Percentiles rank a stretch among this genome's conserved stretches.
These are phyloP conservation scores for Hortaea sp. DNA, from an alignment of 2,329 filamentous ascomycete species.

Conservation along the genomic window DNA sequence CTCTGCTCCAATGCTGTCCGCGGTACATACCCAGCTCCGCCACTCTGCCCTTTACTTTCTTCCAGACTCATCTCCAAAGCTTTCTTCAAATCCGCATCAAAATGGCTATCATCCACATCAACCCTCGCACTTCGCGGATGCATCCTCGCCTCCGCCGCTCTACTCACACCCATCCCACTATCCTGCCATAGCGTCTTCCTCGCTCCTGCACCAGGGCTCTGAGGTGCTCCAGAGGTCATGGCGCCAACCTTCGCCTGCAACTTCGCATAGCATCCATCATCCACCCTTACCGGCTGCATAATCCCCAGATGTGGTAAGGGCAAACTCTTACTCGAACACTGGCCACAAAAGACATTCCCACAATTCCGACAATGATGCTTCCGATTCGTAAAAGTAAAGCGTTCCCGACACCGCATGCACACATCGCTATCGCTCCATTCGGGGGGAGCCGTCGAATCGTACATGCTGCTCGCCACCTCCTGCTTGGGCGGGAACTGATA, in stretches of 20 bases:
- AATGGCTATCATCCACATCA: slow-evolving; percentile 52
- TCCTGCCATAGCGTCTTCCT: slow-evolving; percentile 52
- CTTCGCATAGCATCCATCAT: slow-evolving; percentile 90
- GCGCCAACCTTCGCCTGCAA: slow-evolving; percentile 60
- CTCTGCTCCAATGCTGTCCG: slow-evolving; percentile 31
- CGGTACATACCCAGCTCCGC: slow-evolving; percentile 60
- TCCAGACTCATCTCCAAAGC: slow-evolving; percentile 96
- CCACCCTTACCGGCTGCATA: slow-evolving; percentile 79
- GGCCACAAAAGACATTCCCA: slow-evolving; percentile 91
- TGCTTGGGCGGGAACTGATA: slow-evolving; percentile 81
- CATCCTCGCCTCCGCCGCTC: slow-evolving; percentile 44
- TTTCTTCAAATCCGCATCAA: slow-evolving; percentile 88
- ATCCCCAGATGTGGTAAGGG: slow-evolving; percentile 90
- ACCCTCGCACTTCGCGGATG: slow-evolving; percentile 81
- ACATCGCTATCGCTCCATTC: slow-evolving; percentile 98
- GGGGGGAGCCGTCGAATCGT: slow-evolving; percentile 93
- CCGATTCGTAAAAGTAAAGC: slow-evolving; percentile 95
- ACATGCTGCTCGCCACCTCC: slow-evolving; percentile 89
- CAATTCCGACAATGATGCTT: slow-evolving; percentile 98
- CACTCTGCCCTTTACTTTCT: slow-evolving; percentile 66
- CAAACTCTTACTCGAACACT: slow-evolving; percentile 82
- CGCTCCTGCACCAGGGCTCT: slow-evolving; percentile 15
- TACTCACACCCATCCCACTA: slow-evolving; percentile 17
- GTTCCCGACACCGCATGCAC: slow-evolving; percentile 91
- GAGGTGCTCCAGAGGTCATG: slow-evolving; percentile 17